These are phyloP conservation scores for Vicia villosa DNA, from an alignment of 306 rosid genomes.

Conservation along the genomic window DNA sequence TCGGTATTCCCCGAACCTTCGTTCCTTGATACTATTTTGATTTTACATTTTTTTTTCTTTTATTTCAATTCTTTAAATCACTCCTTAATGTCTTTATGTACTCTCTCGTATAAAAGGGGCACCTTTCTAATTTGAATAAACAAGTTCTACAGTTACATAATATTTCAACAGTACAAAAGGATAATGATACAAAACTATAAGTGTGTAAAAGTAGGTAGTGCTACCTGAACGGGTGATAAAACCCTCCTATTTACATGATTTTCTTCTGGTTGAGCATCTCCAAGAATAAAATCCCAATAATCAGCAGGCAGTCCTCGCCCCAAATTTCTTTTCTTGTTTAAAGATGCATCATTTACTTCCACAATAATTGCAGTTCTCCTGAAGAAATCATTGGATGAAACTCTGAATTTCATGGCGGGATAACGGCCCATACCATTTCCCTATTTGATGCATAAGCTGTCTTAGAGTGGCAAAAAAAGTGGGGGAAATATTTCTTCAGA, in stretches of 20 bases:
- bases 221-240: constrained; percentile 86
- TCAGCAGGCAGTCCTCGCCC: constrained; percentile 58
- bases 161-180: constrained; percentile 1
- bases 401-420: constrained; percentile 75
- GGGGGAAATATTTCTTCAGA: constrained; percentile 16
- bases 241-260: constrained; percentile 53
- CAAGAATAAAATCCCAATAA: constrained; percentile 82
- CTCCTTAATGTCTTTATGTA: too few relatives aligned
- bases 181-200: constrained; percentile 13
- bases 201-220: constrained; percentile 6
- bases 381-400: constrained; percentile 66
- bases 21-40: too few relatives aligned
- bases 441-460: constrained; percentile 47
- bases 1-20: too few relatives aligned
- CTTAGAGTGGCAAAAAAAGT: constrained; percentile 22
- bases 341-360: constrained; percentile 56
- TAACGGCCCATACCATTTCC: constrained; percentile 60
- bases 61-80: too few relatives aligned
- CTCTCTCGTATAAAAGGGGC: too few relatives aligned
- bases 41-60: too few relatives aligned
- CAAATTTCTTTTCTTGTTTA: constrained; percentile 43
- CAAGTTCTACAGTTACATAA: too few relatives aligned
- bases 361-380: constrained; percentile 68
- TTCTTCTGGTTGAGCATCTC: constrained; percentile 69
- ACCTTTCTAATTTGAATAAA: too few relatives aligned